These are phyloP conservation scores for Globisporangium nodosum DNA, from an alignment of 352 stramenopile genomes.

Conservation along the genomic window DNA sequence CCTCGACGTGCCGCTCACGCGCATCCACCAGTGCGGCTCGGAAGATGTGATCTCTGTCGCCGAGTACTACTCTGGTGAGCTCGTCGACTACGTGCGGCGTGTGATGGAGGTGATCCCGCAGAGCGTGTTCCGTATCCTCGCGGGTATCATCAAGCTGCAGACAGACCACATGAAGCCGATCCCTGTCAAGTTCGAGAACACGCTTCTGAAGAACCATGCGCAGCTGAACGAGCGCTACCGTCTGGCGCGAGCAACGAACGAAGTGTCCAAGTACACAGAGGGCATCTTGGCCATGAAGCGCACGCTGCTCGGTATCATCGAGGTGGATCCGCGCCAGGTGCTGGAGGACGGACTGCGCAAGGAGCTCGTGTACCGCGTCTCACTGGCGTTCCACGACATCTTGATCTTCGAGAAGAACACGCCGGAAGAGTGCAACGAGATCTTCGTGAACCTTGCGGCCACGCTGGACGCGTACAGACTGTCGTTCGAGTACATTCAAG, in stretches of 20 bases:
- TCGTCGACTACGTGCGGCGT: conserved; percentile 92
- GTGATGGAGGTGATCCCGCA: conserved; percentile 94
- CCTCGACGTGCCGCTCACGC: conserved; percentile 90
- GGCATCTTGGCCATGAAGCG: conserved; percentile 94
- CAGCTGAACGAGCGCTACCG: conserved; percentile 92
- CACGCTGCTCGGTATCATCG: conserved; percentile 91
- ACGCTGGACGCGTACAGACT: conserved; percentile 88
- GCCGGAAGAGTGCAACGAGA: conserved; percentile 75
- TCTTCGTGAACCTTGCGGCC: conserved; percentile 79
- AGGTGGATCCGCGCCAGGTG: conserved; percentile 91
- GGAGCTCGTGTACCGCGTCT: conserved; percentile 91
- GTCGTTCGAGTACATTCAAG: conserved; percentile 94
- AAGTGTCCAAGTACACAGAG: conserved; percentile 95
- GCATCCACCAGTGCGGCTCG: conserved; percentile 90
- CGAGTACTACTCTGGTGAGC: conserved; percentile 92
- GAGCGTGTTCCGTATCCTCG: conserved; percentile 92
- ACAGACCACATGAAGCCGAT: conserved; percentile 89
- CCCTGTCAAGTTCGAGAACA: conserved; percentile 92
- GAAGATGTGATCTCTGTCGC: conserved; percentile 91
- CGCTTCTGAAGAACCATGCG: conserved; percentile 88
- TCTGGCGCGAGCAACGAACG: conserved; percentile 90
- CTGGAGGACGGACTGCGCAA: conserved; percentile 93
- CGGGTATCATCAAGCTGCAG: conserved; percentile 91
- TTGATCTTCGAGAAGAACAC: conserved; percentile 85
- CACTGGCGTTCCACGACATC: conserved; percentile 81